Base-by-base conservation (phyloP, 2,329 filamentous ascomycete genomes). In the Pestalotiopsis sp. region DNA sequence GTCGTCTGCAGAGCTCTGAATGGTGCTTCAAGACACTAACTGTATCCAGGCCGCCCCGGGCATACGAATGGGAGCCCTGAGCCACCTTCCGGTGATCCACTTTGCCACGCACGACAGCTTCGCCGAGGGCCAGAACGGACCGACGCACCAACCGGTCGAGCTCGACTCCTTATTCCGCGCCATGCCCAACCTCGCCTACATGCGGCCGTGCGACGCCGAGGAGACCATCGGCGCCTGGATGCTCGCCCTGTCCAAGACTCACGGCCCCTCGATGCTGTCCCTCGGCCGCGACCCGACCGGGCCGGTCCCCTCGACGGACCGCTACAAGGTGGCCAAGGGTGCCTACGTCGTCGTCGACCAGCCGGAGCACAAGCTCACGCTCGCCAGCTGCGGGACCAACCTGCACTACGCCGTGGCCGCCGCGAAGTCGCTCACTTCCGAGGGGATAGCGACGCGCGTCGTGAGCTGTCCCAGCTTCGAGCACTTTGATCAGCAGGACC, bases 131-230 rank as follows among this genome's bases (percentile, higher is more conserved):
- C 84, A 88, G 71, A 84, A 88, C 70, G 86, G 86, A 0, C 86
- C 85, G 1, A 88, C 86, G 0, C 86, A 89, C 70, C 86, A 89
- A 72, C 85, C 86, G 1, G 83, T 88, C 49, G 86, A 84, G 63
- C 74, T 87, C 0, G 83, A 83, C 38, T 77, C 82, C 0, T 75
- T 88, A 2, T 88, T 84, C 71, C 83, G 86, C 2, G 82, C 86
- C 9, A 88, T 88, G 86, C 86, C 86, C 0, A 86, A 87, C 68
- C 69, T 88, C 0, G 75, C 84, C 0, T 87, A 86, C 72, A 84
- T 88, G 64, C 83, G 86, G 0, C 86, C 86, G 0, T 80, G 81
- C n/a, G 86, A 89, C 66, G 81, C 80, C 61, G 85, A 88, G 72
- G 86, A 89, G 73, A 79, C 78, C 0, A 81, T 82, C 11, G 85